Percentiles rank a stretch among this genome's conserved stretches.
Evolutionary conservation across 208 protist genomes (phyloP).

Genomic region (Acanthamoeba healyi): DNA sequence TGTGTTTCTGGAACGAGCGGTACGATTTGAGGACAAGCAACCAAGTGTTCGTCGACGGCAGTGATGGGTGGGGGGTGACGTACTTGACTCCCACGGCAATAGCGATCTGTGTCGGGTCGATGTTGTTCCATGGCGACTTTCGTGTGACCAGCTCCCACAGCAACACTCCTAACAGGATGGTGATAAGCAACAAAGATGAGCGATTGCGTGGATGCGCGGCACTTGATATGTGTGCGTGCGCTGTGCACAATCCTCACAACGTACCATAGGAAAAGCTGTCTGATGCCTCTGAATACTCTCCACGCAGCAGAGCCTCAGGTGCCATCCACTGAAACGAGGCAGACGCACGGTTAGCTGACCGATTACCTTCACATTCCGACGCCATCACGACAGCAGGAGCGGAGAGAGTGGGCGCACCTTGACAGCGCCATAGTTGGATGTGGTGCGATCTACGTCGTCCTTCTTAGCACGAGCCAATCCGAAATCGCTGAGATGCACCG

Average conservation of each 20-base stretch:
- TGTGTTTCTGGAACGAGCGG: constrained; percentile 35
- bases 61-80: not conserved
- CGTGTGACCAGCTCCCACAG: constrained; percentile 67
- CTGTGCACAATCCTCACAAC: too few species aligned
- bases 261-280: constrained; percentile 71
- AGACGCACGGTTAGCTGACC: too few species aligned
- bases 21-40: not conserved
- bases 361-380: too few species aligned
- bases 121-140: constrained; percentile 52
- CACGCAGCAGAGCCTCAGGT: constrained; percentile 38
- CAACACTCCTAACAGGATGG: constrained; percentile 26
- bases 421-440: constrained; percentile 35
- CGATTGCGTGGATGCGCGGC: too few species aligned
- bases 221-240: too few species aligned
- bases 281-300: constrained; percentile 70
- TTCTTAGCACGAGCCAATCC: constrained; percentile 45
- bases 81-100: constrained; percentile 40
- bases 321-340: constrained; percentile 77
- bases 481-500: constrained; percentile 65
- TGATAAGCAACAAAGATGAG: too few species aligned
- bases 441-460: constrained; percentile 23
- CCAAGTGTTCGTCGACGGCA: not conserved
- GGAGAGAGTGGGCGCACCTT: not conserved
- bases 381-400: too few species aligned
- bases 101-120: constrained; percentile 43